phyloP scores from a whole-genome alignment of 257 asterid species.

The Ligustrum vulgare region DNA sequence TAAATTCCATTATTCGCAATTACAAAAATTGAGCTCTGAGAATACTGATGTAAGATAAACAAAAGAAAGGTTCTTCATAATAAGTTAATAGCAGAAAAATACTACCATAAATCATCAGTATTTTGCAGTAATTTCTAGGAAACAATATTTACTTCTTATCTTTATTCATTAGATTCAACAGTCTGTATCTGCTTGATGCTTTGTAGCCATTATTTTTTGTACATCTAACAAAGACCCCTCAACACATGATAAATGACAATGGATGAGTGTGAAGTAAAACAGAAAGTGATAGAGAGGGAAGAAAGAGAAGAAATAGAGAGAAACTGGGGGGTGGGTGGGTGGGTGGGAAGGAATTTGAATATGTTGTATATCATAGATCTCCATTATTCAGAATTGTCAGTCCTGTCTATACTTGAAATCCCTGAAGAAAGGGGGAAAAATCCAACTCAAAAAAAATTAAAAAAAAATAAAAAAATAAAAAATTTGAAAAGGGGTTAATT shows the following conservation, averaged over 20 bases:
- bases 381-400: background rate
- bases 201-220: background rate
- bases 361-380: background rate
- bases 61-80: background rate
- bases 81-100: background rate
- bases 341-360: background rate
- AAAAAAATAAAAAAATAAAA: no score
- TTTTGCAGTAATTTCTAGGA: background rate
- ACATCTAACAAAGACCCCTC: background rate
- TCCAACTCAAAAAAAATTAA: background rate
- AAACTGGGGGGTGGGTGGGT: no score
- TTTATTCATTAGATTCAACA: background rate
- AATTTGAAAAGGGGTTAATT: no score
- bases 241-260: background rate
- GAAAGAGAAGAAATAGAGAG: background rate
- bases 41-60: background rate
- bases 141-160: background rate
- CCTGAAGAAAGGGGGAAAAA: background rate
- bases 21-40: background rate
- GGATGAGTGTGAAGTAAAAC: background rate
- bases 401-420: background rate
- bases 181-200: background rate
- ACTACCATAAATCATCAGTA: slow-evolving; percentile 5
- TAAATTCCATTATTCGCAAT: slow-evolving; percentile 2
- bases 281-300: no score